Percentiles rank a stretch among this genome's conserved stretches.
These are phyloP conservation scores for Trichosporon sp. DNA, from an alignment of 1,284 basidiomycete genomes.

Conservation along the genomic window DNA sequence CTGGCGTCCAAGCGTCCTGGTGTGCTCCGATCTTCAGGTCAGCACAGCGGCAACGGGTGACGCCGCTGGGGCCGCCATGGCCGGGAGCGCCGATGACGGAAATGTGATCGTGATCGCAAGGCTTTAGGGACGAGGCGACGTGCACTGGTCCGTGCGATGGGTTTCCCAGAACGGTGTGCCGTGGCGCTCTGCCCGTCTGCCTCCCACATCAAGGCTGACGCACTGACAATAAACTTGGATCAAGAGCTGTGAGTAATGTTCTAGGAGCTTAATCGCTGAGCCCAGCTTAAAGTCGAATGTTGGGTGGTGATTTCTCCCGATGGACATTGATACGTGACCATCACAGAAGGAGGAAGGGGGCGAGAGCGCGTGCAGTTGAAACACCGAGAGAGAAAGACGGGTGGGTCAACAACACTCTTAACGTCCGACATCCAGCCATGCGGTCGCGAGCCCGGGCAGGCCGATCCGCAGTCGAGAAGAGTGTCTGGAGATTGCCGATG, in stretches of 20 bases:
- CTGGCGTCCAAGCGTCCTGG: slow-evolving; percentile 6
- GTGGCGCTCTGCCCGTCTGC: background rate
- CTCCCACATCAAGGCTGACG: background rate
- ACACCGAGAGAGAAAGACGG: background rate
- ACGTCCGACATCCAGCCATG: background rate
- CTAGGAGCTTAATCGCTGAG: background rate
- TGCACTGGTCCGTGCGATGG: slow-evolving; percentile 3
- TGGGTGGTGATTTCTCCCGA: background rate
- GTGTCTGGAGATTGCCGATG: background rate
- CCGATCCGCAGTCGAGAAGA: background rate
- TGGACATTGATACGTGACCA: slow-evolving; percentile 10
- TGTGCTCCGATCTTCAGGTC: slow-evolving; percentile 3
- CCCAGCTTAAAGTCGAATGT: background rate
- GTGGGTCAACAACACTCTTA: background rate
- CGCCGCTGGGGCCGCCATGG: background rate
- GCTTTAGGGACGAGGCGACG: slow-evolving; percentile 9
- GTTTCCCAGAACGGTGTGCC: background rate
- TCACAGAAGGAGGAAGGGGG: slow-evolving; percentile 6
- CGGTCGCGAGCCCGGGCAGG: background rate
- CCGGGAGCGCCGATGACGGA: background rate
- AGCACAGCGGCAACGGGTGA: background rate
- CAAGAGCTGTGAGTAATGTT: background rate
- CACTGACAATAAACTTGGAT: background rate
- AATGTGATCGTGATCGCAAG: slow-evolving; percentile 6
- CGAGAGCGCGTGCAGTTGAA: background rate